Evolutionary conservation across 2,329 filamentous ascomycete genomes (phyloP).

Genomic region (Fusarium udum): DNA sequence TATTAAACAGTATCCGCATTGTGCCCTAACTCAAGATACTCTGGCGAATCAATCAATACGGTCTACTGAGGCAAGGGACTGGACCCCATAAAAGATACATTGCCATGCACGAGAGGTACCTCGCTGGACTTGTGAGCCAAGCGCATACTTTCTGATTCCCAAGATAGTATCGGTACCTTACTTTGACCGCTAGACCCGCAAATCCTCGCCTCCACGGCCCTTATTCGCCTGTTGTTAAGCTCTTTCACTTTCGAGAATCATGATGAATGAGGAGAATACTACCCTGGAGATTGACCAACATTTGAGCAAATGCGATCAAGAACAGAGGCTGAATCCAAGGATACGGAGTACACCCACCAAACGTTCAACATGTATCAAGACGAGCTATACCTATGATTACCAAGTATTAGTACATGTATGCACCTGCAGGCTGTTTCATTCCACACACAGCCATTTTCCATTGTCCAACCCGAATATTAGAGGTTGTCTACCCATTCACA

Average conservation of each 20-base stretch:
- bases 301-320: neutral
- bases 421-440: neutral
- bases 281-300: conserved; percentile 10
- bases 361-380: neutral
- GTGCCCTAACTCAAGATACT: conserved; percentile 15
- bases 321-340: neutral
- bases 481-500: conserved; percentile 16
- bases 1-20: conserved; percentile 38
- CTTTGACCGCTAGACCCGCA: conserved; percentile 21
- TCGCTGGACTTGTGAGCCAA: conserved; percentile 17
- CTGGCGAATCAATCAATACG: conserved; percentile 36
- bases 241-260: conserved; percentile 12
- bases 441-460: neutral
- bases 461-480: neutral
- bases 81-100: conserved; percentile 24
- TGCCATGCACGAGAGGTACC: conserved; percentile 15
- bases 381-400: neutral
- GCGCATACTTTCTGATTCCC: conserved; percentile 10
- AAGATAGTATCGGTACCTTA: conserved; percentile 36
- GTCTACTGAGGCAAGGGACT: conserved; percentile 11
- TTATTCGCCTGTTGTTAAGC: conserved; percentile 18
- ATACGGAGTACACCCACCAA: neutral
- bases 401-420: neutral
- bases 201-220: conserved; percentile 2
- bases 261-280: conserved; percentile 4